Percentiles rank a stretch among this genome's conserved stretches.
Evolutionary conservation across 2,329 filamentous ascomycete species (phyloP).

Genomic region (Arthrobotrys pseudoclavata): DNA sequence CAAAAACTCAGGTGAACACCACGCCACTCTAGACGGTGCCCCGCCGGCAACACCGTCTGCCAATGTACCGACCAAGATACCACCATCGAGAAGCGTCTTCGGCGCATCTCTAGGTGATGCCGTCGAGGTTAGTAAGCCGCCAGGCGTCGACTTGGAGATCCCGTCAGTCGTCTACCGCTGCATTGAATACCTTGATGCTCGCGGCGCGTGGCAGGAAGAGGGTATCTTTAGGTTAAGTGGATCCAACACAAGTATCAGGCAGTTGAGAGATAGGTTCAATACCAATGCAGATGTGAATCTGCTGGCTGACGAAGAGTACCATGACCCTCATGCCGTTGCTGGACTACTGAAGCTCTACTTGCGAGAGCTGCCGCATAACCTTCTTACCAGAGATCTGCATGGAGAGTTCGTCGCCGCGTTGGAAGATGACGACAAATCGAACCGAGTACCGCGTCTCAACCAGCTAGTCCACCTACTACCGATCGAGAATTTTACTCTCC

Average conservation of each 20-base stretch:
- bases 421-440: conserved; percentile 79
- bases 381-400: conserved; percentile 90
- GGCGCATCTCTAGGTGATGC: conserved; percentile 88
- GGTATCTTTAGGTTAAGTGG: conserved; percentile 97
- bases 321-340: conserved; percentile 95
- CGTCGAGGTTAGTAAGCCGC: conserved; percentile 81
- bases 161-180: conserved; percentile 96
- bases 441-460: conserved; percentile 83
- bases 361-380: conserved; percentile 89
- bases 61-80: conserved; percentile 59
- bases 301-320: conserved; percentile 80
- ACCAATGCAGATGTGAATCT: conserved; percentile 90
- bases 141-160: conserved; percentile 79
- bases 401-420: conserved; percentile 87
- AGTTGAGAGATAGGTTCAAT: conserved; percentile 92
- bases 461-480: conserved; percentile 85
- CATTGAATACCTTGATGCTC: conserved; percentile 89
- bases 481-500: conserved; percentile 80
- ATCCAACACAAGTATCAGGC: conserved; percentile 95
- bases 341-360: conserved; percentile 94
- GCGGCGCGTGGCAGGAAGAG: conserved; percentile 86
- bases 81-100: conserved; percentile 73
- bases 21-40: conserved; percentile 21
- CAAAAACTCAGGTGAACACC: conserved; percentile 74
- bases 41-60: conserved; percentile 16